Conservation (phyloP, 345 rosid species). For the Acer negundo region DNA sequence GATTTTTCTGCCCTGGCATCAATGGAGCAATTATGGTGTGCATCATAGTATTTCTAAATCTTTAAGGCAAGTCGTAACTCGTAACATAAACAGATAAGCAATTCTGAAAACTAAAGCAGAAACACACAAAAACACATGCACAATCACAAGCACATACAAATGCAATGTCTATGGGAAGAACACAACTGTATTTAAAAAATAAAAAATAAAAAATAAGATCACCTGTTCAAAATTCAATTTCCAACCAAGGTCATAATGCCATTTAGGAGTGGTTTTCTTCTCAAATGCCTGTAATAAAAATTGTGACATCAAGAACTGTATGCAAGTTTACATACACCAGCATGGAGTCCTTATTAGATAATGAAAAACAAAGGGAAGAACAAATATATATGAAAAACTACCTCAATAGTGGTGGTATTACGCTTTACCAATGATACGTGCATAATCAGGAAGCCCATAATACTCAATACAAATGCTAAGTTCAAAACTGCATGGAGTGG, state of each 20-base stretch:
- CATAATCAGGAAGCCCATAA: constrained; percentile 83
- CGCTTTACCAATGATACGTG: constrained; percentile 60
- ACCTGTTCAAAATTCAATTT: constrained; percentile 81
- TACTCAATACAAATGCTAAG: constrained; percentile 72
- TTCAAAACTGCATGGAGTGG: constrained; percentile 56
- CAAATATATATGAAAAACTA: constrained; percentile 26
- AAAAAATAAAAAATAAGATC: background rate
- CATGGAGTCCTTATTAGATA: background rate
- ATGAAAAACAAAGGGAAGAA: constrained; percentile 13
- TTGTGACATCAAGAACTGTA: constrained; percentile 15
- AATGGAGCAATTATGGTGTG: background rate
- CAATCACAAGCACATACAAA: background rate
- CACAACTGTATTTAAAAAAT: background rate
- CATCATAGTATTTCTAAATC: background rate
- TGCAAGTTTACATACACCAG: background rate
- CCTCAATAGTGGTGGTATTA: constrained; percentile 89
- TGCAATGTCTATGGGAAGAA: background rate
- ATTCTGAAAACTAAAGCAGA: background rate
- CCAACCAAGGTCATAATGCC: constrained; percentile 83
- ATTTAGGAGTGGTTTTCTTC: constrained; percentile 59
- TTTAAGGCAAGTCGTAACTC: background rate
- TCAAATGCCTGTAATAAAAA: constrained; percentile 65
- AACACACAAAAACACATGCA: background rate
- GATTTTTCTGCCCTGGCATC: background rate
- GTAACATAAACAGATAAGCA: background rate